Percentiles rank a stretch among this genome's conserved stretches.
Evolutionary conservation across 495 filamentous ascomycete genomes (phyloP).

Genomic region (Xylaria curta): DNA sequence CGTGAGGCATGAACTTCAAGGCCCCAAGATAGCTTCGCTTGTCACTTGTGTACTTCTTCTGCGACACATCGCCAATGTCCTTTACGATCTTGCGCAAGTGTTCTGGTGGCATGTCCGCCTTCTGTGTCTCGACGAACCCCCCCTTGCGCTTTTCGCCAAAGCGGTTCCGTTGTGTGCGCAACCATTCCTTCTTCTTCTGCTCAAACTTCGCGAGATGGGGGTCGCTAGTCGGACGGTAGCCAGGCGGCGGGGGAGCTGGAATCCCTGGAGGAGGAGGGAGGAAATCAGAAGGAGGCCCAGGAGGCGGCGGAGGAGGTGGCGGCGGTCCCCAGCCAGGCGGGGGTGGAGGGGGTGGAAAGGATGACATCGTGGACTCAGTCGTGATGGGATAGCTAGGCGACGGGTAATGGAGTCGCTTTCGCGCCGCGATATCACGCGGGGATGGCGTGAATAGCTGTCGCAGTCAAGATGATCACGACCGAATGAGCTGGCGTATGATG

Average conservation of each 20-base stretch:
- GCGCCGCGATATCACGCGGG: constrained; percentile 42
- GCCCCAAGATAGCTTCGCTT: constrained; percentile 98
- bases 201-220: constrained; percentile 92
- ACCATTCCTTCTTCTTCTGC: constrained; percentile 99
- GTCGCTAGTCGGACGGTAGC: constrained; percentile 83
- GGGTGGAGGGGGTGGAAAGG: constrained; percentile 66
- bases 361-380: constrained; percentile 69
- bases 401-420: constrained; percentile 38
- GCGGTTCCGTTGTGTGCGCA: constrained; percentile 87
- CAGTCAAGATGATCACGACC: constrained; percentile 22
- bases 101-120: constrained; percentile 98
- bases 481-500: neutral
- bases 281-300: constrained; percentile 71
- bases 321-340: constrained; percentile 63
- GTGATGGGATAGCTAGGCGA: constrained; percentile 31
- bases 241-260: constrained; percentile 84
- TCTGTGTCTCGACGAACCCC: constrained; percentile 96
- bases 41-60: constrained; percentile 99
- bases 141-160: constrained; percentile 97
- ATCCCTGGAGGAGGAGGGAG: constrained; percentile 70
- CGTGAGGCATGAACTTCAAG: constrained; percentile 99
- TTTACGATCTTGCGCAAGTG: constrained; percentile 98
- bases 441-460: constrained; percentile 30
- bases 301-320: constrained; percentile 76
- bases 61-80: constrained; percentile 98